phyloP scores from a whole-genome alignment of 2,329 filamentous ascomycete genomes.

The Corniculantispora saksenae region DNA sequence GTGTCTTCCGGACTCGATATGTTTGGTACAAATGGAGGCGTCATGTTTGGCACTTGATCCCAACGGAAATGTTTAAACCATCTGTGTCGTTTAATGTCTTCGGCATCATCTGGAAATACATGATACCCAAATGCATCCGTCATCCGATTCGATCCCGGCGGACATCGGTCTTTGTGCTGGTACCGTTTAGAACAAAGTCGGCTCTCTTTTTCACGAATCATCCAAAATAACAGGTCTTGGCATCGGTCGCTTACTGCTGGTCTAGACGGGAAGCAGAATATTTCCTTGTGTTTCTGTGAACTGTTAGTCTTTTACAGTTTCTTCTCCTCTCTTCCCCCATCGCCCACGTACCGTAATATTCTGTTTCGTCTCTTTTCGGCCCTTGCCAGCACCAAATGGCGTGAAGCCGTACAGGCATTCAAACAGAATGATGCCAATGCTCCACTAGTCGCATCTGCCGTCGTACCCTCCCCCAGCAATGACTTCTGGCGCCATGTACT shows the following conservation, averaged over 20 bases:
- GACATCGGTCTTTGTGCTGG: constrained; percentile 59
- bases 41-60: constrained; percentile 69
- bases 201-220: constrained; percentile 73
- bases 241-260: constrained; percentile 69
- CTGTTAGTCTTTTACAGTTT: constrained; percentile 18
- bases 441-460: constrained; percentile 96
- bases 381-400: constrained; percentile 81
- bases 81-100: constrained; percentile 84
- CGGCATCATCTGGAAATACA: constrained; percentile 81
- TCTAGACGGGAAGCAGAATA: constrained; percentile 69
- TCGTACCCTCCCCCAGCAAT: constrained; percentile 82
- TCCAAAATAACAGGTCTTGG: constrained; percentile 71
- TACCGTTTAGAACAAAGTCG: constrained; percentile 80
- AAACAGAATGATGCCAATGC: constrained; percentile 88
- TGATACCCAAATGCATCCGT: constrained; percentile 48
- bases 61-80: constrained; percentile 83
- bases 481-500: constrained; percentile 98
- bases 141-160: constrained; percentile 25
- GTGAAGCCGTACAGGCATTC: constrained; percentile 93
- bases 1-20: constrained; percentile 71
- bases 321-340: no score
- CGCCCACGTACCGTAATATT: constrained; percentile 79
- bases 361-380: constrained; percentile 77
- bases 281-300: constrained; percentile 67
- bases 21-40: constrained; percentile 78